Conservation (phyloP, 2,329 filamentous ascomycete genomes). For the Catunica adiposa region DNA sequence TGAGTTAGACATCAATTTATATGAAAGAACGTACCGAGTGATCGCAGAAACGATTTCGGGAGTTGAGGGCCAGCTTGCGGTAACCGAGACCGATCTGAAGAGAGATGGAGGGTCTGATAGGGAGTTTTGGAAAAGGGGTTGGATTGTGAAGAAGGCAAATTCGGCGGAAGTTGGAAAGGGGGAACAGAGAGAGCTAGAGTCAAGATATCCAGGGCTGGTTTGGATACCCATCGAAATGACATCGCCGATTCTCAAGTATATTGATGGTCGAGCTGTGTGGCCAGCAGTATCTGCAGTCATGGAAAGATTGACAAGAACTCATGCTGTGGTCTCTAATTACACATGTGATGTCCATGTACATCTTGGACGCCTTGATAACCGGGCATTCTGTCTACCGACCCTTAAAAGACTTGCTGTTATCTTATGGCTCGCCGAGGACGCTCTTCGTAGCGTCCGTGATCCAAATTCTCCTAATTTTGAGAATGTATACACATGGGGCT, state of each 20-base stretch:
- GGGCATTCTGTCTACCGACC: conserved; percentile 20
- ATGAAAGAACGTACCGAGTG: conserved; percentile 14
- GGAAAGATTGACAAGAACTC: neutral
- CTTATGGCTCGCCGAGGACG: conserved; percentile 24
- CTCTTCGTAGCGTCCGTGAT: conserved; percentile 23
- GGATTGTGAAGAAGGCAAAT: conserved; percentile 27
- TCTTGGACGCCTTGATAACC: conserved; percentile 22
- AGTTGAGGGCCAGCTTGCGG: conserved; percentile 17
- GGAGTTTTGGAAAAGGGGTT: conserved; percentile 23
- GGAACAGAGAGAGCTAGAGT: conserved; percentile 16
- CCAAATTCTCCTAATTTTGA: conserved; percentile 23
- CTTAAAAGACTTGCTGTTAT: conserved; percentile 23
- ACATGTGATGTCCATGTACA: conserved; percentile 27
- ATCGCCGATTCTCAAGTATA: conserved; percentile 22
- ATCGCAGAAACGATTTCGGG: conserved; percentile 18
- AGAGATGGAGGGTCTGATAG: conserved; percentile 17
- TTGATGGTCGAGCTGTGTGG: conserved; percentile 10
- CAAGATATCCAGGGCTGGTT: conserved; percentile 17
- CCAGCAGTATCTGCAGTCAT: neutral
- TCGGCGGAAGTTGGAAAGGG: conserved; percentile 21
- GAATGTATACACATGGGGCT: conserved; percentile 25
- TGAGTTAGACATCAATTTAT: neutral
- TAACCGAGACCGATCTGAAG: conserved; percentile 19
- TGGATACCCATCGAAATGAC: conserved; percentile 24
- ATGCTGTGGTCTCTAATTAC: conserved; percentile 21